Evolutionary conservation across 2,329 filamentous ascomycete genomes (phyloP), one percentile per base, ranked within the genome.

Genomic region (Bipolaris sorokiniana): DNA sequence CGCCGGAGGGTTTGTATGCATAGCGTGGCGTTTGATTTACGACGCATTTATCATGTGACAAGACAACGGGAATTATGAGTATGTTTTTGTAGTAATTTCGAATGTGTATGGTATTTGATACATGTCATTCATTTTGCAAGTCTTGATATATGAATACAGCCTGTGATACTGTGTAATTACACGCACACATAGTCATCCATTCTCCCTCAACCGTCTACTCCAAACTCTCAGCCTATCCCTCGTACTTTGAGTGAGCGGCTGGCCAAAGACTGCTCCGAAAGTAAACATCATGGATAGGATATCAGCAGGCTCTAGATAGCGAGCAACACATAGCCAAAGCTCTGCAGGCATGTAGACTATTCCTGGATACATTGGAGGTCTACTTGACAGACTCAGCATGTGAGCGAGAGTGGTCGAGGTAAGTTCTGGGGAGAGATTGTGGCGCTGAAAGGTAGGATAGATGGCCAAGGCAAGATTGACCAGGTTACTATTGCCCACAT

Each of bases 391-490:
- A 28, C 53, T 54, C 28, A 57, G 60, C 40, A 76, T 70, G 53
- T 67, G 64, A n/a, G 64, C 51, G 42, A 66, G 66, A 7, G 69
- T 73, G 16, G 58, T 45, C 1, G 54, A 41, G 3, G 70, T 70
- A 33, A 76, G 65, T 15, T 64, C 55, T n/a, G 73, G 72, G 7
- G 67, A 66, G 4, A 76, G 60, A 31, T 68, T 73, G 44, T 77
- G 75, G 13, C 69, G 67, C 48, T 74, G 71, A 6, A 83, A 70
- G 3, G 78, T 69, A 5, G 77, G 77, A 59, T 82, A 82, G 40
- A 78, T 74, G 46, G 79, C 80, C 33, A 83, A 75, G 2, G 78
- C 78, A 48, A 83, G 77, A 33, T 76, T 78, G 65, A 82, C 75
- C 53, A 79, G 79, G 6, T 78, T 71, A 7, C 76, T 69, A 5